Evolutionary conservation across 805 yeast genomes (phyloP).

Genomic region (Debaryomyces castellii): DNA sequence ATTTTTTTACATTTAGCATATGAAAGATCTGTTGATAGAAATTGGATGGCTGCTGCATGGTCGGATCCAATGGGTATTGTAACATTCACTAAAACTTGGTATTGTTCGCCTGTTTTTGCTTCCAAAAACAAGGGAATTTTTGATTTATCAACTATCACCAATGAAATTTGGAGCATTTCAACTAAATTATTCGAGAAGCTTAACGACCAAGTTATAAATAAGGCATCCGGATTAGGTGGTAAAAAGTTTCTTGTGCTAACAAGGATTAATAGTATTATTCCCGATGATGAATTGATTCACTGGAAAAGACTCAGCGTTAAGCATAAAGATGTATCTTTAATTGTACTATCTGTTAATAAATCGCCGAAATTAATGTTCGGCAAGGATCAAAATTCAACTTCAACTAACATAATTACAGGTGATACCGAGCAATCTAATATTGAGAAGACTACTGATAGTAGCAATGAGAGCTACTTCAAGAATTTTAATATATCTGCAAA

Average conservation of each 20-base stretch:
- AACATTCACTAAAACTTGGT: slow-evolving; percentile 66
- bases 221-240: slow-evolving; percentile 41
- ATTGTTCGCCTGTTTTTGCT: slow-evolving; percentile 28
- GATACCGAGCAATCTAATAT: background rate
- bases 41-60: slow-evolving; percentile 89
- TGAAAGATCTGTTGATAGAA: slow-evolving; percentile 74
- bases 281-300: slow-evolving; percentile 78
- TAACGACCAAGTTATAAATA: slow-evolving; percentile 31
- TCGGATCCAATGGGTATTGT: slow-evolving; percentile 77
- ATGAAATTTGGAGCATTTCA: slow-evolving; percentile 66
- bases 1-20: slow-evolving; percentile 83
- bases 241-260: slow-evolving; percentile 67
- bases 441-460: background rate
- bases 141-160: slow-evolving; percentile 51
- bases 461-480: slow-evolving; percentile 5
- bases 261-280: slow-evolving; percentile 68
- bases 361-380: slow-evolving; percentile 47
- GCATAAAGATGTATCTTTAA: slow-evolving; percentile 54
- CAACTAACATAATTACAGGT: background rate
- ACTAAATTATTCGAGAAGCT: slow-evolving; percentile 39
- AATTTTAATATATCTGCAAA: slow-evolving; percentile 15
- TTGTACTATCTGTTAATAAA: slow-evolving; percentile 68
- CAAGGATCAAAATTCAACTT: background rate
- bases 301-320: slow-evolving; percentile 73
- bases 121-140: slow-evolving; percentile 15